Percentiles rank a stretch among this genome's conserved stretches.
Evolutionary conservation across 495 filamentous ascomycete species (phyloP).

Genomic region (Parathielavia hyrcaniae): DNA sequence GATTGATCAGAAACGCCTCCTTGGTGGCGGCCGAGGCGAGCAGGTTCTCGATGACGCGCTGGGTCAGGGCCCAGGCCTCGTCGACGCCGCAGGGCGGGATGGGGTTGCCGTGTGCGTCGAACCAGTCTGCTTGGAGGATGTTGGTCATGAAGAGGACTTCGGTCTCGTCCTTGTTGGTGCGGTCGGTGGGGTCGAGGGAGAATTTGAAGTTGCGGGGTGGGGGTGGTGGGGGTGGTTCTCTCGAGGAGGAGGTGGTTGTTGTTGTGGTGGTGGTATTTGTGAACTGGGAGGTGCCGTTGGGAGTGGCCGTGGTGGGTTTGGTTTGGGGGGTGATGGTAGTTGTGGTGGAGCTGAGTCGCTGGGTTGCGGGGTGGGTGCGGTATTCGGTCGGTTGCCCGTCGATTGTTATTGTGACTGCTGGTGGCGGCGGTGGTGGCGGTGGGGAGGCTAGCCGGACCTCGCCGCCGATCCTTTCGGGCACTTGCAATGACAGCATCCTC

Average conservation of each 20-base stretch:
- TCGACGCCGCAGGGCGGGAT: conserved; percentile 39
- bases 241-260: not conserved
- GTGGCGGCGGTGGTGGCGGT: conserved; percentile 32
- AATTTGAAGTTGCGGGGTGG: conserved; percentile 9
- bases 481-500: conserved; percentile 67
- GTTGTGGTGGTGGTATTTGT: too few species aligned
- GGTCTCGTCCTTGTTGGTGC: conserved; percentile 44
- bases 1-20: conserved; percentile 49
- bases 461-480: conserved; percentile 66
- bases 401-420: conserved; percentile 59
- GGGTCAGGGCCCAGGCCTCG: conserved; percentile 43
- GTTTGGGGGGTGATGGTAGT: not conserved
- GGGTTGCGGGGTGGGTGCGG: conserved; percentile 3
- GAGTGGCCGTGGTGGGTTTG: not conserved
- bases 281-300: too few species aligned
- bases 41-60: conserved; percentile 43
- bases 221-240: not conserved
- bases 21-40: conserved; percentile 36
- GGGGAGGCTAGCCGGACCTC: conserved; percentile 75
- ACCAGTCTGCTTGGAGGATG: conserved; percentile 42
- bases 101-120: conserved; percentile 30
- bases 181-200: conserved; percentile 34
- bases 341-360: not conserved
- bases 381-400: conserved; percentile 49
- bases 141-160: conserved; percentile 42